Evolutionary conservation across 2,329 filamentous ascomycete genomes (phyloP).

Genomic region (Claviceps maximensis): DNA sequence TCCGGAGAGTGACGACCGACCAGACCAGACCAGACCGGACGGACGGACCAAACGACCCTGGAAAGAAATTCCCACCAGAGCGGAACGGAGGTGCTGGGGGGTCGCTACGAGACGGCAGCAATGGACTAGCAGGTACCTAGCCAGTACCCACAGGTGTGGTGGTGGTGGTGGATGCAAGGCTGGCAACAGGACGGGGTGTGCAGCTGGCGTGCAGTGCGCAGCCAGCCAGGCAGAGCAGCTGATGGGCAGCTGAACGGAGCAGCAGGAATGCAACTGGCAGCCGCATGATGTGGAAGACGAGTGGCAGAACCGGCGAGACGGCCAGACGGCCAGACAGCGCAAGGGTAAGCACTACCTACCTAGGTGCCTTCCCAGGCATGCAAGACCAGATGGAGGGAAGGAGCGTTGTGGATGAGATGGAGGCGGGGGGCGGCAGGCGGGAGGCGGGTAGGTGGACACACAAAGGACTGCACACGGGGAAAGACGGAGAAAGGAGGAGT

Average conservation of each 20-base stretch:
- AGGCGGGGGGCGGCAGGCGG: no score
- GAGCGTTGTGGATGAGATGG: no score
- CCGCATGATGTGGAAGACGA: neutral
- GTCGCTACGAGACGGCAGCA: neutral
- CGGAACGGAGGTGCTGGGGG: conserved; percentile 1
- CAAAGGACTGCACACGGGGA: no score
- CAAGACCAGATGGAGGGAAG: no score
- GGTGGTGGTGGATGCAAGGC: neutral
- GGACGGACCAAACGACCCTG: neutral
- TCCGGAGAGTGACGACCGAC: conserved; percentile 5
- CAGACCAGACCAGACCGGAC: no score
- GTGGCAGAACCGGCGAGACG: neutral
- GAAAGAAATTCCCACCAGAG: conserved; percentile 5
- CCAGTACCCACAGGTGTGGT: neutral
- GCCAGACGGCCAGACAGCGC: neutral
- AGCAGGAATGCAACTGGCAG: neutral
- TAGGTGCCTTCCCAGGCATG: no score
- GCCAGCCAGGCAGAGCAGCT: no score
- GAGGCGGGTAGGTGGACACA: no score
- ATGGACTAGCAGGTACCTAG: neutral
- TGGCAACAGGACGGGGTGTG: neutral
- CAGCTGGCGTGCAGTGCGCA: no score
- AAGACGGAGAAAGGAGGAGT: no score
- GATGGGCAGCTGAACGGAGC: neutral
- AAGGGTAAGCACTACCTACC: neutral